Evolutionary conservation across 2,329 filamentous ascomycete genomes (phyloP), one percentile per base, ranked within the genome.

Genomic region (Chaetomium globosum): DNA sequence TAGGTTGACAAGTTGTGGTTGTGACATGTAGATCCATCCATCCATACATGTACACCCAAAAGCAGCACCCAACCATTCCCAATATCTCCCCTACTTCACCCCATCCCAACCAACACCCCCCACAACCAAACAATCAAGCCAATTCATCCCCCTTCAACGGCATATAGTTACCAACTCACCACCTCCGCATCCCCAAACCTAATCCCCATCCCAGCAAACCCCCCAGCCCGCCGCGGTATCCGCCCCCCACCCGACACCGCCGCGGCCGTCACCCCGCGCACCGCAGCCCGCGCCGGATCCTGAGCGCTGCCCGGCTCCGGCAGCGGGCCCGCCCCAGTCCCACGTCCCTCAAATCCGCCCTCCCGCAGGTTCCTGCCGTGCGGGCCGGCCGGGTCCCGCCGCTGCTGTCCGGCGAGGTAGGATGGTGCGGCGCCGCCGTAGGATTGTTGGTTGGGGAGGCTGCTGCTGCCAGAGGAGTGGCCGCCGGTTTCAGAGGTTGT

Each of bases 301-400:
- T 70, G 16, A 57, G 66, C 59, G n/a, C 68, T 71, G 9, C 72
- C 72, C 2, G 72, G 72, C 71, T 74, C 72, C 10, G 72, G 71
- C 33, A 70, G 48, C 54, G 67, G 49, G 5, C 67, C 66, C 12
- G 59, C 66, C 10, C 10, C 70, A 6, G 69, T 71, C 1, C 72
- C 71, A n/a, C 68, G 70, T 1, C 67, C 69, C 52, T 68, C 67
- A 33, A 73, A 72, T 12, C 67, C 67, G 30, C 72, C 72, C 64
- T 74, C 73, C 4, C 54, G 69, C 36, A 75, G 61, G 55, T 74
- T 73, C 71, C 68, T 71, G 12, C 73, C 73, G 36, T 73, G 69
- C 39, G 72, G 72, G 3, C 67, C 69, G 8, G 23, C 59, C 21
- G 19, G 48, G 9, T 54, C 53, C 12, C 21, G 39, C 13, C 59